Conservation (phyloP, 306 rosid species). For the Adenanthera pavonina region DNA sequence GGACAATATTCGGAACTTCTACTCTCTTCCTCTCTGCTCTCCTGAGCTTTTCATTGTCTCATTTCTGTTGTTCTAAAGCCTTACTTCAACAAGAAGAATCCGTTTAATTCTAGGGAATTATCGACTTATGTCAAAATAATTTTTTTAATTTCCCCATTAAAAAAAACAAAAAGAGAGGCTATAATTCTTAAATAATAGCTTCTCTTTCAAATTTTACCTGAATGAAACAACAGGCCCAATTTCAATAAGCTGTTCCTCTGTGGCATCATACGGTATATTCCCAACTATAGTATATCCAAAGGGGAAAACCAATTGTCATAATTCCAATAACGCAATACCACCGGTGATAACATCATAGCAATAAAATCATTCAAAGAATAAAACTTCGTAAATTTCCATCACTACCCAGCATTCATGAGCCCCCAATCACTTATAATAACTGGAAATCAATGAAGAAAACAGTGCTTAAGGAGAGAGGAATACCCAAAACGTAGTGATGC, state of each 20-base stretch:
- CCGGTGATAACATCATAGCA: background rate
- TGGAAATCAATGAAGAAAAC: constrained; percentile 12
- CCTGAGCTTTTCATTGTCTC: too few relatives aligned
- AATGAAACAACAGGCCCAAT: constrained; percentile 97
- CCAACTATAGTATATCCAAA: constrained; percentile 66
- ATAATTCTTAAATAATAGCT: constrained; percentile 17
- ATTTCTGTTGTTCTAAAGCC: too few relatives aligned
- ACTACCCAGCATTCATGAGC: background rate
- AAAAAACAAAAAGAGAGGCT: background rate
- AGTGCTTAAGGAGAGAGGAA: background rate
- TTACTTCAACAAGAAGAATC: too few relatives aligned
- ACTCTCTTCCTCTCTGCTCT: too few relatives aligned
- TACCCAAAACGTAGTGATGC: constrained; percentile 97
- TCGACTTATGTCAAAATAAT: too few relatives aligned
- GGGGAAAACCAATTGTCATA: background rate
- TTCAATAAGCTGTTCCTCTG: constrained; percentile 95
- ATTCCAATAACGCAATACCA: constrained; percentile 15
- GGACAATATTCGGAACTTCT: too few relatives aligned
- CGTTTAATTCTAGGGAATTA: too few relatives aligned
- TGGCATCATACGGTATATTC: constrained; percentile 94
- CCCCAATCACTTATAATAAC: constrained; percentile 5
- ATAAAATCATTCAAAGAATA: background rate
- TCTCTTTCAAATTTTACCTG: constrained; percentile 57
- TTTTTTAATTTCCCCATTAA: background rate
- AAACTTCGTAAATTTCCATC: background rate